Percentiles rank a stretch among this genome's conserved stretches.
Evolutionary conservation across 495 filamentous ascomycete genomes (phyloP).

Genomic region (Pyronema domesticum): DNA sequence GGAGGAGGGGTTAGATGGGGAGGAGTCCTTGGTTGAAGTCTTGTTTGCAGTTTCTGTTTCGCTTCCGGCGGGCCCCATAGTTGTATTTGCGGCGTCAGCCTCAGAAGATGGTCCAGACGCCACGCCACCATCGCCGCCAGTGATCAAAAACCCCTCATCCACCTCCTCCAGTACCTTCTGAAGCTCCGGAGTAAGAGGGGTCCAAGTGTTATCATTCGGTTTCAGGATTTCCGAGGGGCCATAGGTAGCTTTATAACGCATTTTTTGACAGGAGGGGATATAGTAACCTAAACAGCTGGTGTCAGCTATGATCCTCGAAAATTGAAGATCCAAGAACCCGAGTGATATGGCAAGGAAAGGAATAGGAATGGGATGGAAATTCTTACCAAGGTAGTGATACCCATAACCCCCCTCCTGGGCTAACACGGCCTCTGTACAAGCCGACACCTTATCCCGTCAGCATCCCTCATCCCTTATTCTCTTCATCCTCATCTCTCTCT

Average conservation of each 20-base stretch:
- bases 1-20: not conserved
- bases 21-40: too few species aligned
- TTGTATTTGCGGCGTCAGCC: too few species aligned
- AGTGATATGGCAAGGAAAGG: not conserved
- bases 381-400: constrained; percentile 57
- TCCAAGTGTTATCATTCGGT: constrained; percentile 58
- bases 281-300: constrained; percentile 37
- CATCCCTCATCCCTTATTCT: too few species aligned
- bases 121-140: too few species aligned
- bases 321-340: too few species aligned
- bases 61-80: too few species aligned
- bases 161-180: constrained; percentile 41
- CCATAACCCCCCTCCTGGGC: constrained; percentile 56
- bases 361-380: not conserved
- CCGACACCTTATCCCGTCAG: not conserved
- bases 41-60: too few species aligned
- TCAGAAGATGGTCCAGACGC: too few species aligned
- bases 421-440: constrained; percentile 52
- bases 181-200: constrained; percentile 49
- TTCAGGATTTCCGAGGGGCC: constrained; percentile 69
- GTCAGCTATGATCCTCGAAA: constrained; percentile 34
- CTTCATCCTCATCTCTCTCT: too few species aligned
- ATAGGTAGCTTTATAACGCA: constrained; percentile 84
- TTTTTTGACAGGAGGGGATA: constrained; percentile 55
- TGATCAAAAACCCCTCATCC: too few species aligned